Conservation (phyloP, 768 basidiomycete species). For the Suillus brevipes region DNA sequence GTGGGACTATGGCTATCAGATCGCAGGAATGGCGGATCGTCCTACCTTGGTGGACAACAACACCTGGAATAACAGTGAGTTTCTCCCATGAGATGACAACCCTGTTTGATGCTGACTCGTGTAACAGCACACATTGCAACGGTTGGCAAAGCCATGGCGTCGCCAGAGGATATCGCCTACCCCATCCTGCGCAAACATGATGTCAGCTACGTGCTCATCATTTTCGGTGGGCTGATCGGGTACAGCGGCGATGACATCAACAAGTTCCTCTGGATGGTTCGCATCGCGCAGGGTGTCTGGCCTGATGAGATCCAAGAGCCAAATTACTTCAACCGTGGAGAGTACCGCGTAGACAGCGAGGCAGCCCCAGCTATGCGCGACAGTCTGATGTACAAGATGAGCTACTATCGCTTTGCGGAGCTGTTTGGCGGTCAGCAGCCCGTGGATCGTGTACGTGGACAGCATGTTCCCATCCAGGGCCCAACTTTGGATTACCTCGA, state of each 20-base stretch:
- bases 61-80: constrained; percentile 98
- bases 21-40: constrained; percentile 97
- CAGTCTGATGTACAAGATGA: constrained; percentile 99
- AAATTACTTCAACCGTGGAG: constrained; percentile 93
- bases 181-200: constrained; percentile 97
- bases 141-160: constrained; percentile 98
- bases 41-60: constrained; percentile 98
- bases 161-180: constrained; percentile 91
- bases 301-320: constrained; percentile 97
- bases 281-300: constrained; percentile 94
- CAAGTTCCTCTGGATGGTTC: constrained; percentile 99
- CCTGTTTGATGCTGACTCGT: constrained; percentile 11
- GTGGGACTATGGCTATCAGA: constrained; percentile 99
- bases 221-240: constrained; percentile 94
- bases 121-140: constrained; percentile 90
- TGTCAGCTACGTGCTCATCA: constrained; percentile 95
- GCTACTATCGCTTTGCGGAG: constrained; percentile 92
- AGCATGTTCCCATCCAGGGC: constrained; percentile 71
- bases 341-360: constrained; percentile 87
- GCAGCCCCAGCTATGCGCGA: constrained; percentile 90
- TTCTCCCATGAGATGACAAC: constrained; percentile 1
- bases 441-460: constrained; percentile 86
- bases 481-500: constrained; percentile 90
- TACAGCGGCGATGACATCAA: constrained; percentile 99
- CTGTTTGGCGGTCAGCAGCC: constrained; percentile 78